Conservation (phyloP, 1,284 basidiomycete species). For the Marasmius sp. region DNA sequence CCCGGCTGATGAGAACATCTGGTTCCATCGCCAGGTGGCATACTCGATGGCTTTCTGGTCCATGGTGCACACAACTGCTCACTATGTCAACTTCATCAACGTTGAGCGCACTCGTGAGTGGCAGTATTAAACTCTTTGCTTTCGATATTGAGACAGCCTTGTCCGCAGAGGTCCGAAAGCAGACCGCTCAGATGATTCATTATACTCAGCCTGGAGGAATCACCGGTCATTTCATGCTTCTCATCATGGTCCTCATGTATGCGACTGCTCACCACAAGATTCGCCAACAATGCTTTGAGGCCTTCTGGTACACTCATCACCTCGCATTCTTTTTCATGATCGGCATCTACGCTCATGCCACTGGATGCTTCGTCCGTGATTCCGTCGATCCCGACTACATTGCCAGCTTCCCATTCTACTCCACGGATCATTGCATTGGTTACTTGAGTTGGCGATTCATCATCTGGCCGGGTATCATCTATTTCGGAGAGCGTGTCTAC, state of each 20-base stretch:
- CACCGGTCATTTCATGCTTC: constrained; percentile 87
- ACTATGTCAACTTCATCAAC: constrained; percentile 91
- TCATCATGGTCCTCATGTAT: constrained; percentile 87
- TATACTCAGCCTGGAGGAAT: constrained; percentile 85
- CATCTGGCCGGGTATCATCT: constrained; percentile 85
- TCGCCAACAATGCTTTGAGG: constrained; percentile 85
- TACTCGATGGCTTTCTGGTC: constrained; percentile 88
- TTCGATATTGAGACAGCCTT: constrained; percentile 4
- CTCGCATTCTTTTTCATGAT: constrained; percentile 92
- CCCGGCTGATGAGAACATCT: constrained; percentile 88
- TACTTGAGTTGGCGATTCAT: constrained; percentile 86
- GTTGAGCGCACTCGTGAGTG: constrained; percentile 75
- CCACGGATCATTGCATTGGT: constrained; percentile 78
- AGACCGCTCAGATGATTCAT: constrained; percentile 78
- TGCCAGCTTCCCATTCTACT: constrained; percentile 78
- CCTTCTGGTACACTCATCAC: constrained; percentile 93
- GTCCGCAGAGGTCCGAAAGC: constrained; percentile 72
- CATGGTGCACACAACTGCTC: constrained; percentile 85
- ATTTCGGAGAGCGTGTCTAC: constrained; percentile 81
- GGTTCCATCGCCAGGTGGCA: constrained; percentile 90
- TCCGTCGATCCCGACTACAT: constrained; percentile 66
- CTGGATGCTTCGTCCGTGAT: constrained; percentile 91
- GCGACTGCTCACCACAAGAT: constrained; percentile 82
- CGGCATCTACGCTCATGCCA: constrained; percentile 83
- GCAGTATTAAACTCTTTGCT: constrained; percentile 2